Evolutionary conservation across 2,329 filamentous ascomycete genomes (phyloP).

Genomic region (Ilyonectria destructans): DNA sequence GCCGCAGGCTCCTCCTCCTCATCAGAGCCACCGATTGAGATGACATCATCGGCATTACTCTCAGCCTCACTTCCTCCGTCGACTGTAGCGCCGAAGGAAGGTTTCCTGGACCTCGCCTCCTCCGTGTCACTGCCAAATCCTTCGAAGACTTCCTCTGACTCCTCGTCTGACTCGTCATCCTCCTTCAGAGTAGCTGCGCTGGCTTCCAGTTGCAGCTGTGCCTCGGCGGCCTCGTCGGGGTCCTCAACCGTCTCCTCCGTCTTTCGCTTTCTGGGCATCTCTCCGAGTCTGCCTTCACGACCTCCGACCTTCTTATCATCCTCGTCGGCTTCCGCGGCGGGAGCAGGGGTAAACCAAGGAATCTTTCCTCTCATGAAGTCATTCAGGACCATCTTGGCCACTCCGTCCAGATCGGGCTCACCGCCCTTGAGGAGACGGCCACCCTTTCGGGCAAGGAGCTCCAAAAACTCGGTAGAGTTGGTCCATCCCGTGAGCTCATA

Average conservation of each 20-base stretch:
- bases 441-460: slow-evolving; percentile 88
- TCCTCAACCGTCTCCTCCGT: slow-evolving; percentile 67
- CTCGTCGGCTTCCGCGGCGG: slow-evolving; percentile 69
- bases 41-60: slow-evolving; percentile 59
- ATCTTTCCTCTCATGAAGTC: slow-evolving; percentile 97
- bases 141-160: slow-evolving; percentile 58
- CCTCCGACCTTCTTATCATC: slow-evolving; percentile 73
- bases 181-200: slow-evolving; percentile 49
- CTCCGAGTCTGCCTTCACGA: slow-evolving; percentile 84
- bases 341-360: slow-evolving; percentile 94
- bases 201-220: slow-evolving; percentile 48
- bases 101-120: slow-evolving; percentile 51
- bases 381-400: slow-evolving; percentile 96
- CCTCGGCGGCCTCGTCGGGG: slow-evolving; percentile 55
- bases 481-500: slow-evolving; percentile 89
- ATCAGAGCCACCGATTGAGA: slow-evolving; percentile 51
- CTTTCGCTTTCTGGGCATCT: slow-evolving; percentile 89
- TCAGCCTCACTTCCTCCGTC: slow-evolving; percentile 58
- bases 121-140: slow-evolving; percentile 57
- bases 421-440: slow-evolving; percentile 91
- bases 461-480: slow-evolving; percentile 86
- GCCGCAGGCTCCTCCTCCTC: slow-evolving; percentile 51
- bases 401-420: slow-evolving; percentile 95
- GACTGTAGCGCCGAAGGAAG: slow-evolving; percentile 51
- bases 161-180: slow-evolving; percentile 56